Evolutionary conservation across 176 grass and related monocot genomes (phyloP), one percentile per base, ranked within the genome.

Genomic region (Oryza officinalis): DNA sequence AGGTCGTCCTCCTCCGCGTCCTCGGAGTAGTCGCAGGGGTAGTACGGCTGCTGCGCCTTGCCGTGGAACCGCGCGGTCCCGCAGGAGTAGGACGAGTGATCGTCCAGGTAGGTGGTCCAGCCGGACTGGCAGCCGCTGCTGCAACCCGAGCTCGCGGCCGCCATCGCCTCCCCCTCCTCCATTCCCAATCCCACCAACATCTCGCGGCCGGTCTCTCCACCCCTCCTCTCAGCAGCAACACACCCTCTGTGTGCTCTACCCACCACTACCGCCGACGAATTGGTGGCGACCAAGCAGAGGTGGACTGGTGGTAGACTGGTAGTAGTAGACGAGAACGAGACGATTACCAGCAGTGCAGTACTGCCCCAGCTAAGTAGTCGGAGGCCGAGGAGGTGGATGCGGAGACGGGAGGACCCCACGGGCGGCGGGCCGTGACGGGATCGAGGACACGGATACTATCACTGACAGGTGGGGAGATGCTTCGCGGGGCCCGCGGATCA

Each of bases 101-200:
- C 89, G 83, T 96, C 91, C 27, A 99, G 87, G 85, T 99, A 99
- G 78, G 90, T 92, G 35, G 97, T 99, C 97, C 97, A 99, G 54
- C 97, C 97, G 67, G 97, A 99, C 87, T 96, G 97, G 84, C 97
- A 96, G 23, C 96, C 97, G 77, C 97, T 92, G 93, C 93, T 99
- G 88, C 91, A 99, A 66, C 94, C 93, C 26, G 93, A 99, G 75
- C 89, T 90, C 78, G 80, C 80, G 59, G 87, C 90, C 69, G 90
- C 85, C 89, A 76, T 84, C 76, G 76, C 27, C n/a, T 28, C 67
- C 27, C 61, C 86, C 66, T 91, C 78, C 81, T 91, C 78, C 81
- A 87, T 76, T 35, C 84, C 81, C 81, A 87, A 72, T 35, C 84
- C 81, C 79, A 46, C 9, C 85, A 77, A 65, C 86, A 82, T 83